These are phyloP conservation scores for Yamadazyma kanchanaburiensis DNA, from an alignment of 1,139 yeast species.

Conservation along the genomic window DNA sequence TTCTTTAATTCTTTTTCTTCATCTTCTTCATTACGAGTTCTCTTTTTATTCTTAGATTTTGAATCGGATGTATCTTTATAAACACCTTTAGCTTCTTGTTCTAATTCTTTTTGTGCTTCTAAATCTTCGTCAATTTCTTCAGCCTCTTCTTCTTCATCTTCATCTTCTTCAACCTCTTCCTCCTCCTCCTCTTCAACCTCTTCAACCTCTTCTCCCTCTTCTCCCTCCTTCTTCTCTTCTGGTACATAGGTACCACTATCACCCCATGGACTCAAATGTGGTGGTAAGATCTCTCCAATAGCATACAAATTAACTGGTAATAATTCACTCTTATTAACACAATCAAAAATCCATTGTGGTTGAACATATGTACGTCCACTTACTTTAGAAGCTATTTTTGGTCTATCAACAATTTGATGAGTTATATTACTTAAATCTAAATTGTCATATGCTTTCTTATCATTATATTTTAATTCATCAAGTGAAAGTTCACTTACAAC, in stretches of 20 bases:
- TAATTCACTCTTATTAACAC: constrained; percentile 73
- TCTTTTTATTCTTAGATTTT: constrained; percentile 30
- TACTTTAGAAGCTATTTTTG: constrained; percentile 69
- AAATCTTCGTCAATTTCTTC: constrained; percentile 62
- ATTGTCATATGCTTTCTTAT: constrained; percentile 37
- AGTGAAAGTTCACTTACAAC: constrained; percentile 83
- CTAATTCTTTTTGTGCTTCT: constrained; percentile 80
- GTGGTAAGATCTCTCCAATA: constrained; percentile 94
- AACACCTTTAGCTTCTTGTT: constrained; percentile 86
- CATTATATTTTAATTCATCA: constrained; percentile 60
- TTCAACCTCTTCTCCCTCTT: constrained; percentile 27
- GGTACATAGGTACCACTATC: constrained; percentile 92
- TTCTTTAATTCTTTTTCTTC: constrained; percentile 86
- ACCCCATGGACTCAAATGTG: constrained; percentile 99
- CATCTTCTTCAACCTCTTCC: constrained; percentile 50
- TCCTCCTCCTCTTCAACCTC: constrained; percentile 46
- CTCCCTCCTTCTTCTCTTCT: constrained; percentile 25
- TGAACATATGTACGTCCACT: constrained; percentile 93
- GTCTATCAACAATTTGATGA: constrained; percentile 94
- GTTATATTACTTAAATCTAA: constrained; percentile 71
- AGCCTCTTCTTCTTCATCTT: constrained; percentile 48
- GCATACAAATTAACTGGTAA: constrained; percentile 78
- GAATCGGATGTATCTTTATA: constrained; percentile 23
- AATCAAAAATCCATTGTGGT: constrained; percentile 98
- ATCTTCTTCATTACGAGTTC: constrained; percentile 42